These are phyloP conservation scores for Lyophyllum atratum DNA, from an alignment of 768 basidiomycete genomes.

Conservation along the genomic window DNA sequence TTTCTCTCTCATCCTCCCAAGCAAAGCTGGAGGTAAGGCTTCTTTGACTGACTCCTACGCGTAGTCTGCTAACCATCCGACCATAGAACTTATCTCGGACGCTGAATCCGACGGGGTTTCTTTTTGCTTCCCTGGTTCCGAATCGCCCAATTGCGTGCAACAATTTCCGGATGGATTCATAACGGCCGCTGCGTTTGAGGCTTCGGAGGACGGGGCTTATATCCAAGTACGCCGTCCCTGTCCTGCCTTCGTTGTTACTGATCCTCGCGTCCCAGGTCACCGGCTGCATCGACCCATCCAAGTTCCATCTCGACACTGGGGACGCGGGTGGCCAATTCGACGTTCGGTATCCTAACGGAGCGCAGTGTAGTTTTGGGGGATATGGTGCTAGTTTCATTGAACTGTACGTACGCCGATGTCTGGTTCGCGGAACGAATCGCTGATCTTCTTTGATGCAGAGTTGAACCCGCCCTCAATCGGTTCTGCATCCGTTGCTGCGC, in stretches of 20 bases:
- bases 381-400: conserved; percentile 54
- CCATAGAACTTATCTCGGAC: conserved; percentile 17
- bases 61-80: neutral
- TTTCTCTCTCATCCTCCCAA: conserved; percentile 21
- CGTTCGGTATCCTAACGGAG: conserved; percentile 52
- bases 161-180: conserved; percentile 18
- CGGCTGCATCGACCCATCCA: conserved; percentile 20
- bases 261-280: conserved; percentile 15
- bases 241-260: neutral
- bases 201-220: conserved; percentile 18
- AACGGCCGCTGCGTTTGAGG: conserved; percentile 15
- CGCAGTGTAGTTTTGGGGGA: conserved; percentile 53
- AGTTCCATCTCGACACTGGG: conserved; percentile 15
- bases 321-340: conserved; percentile 55
- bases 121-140: conserved; percentile 13
- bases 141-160: conserved; percentile 6
- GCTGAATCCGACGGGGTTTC: conserved; percentile 22
- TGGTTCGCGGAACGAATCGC: neutral
- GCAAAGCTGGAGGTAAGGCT: conserved; percentile 9
- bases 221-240: conserved; percentile 16
- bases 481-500: conserved; percentile 54
- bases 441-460: conserved; percentile 25
- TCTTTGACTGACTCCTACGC: neutral
- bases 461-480: conserved; percentile 45
- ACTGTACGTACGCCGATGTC: conserved; percentile 28